Evolutionary conservation across 371 early-diverging fungal species (phyloP), one percentile per base, ranked within the genome.

Genomic region (Saksenaea vasiformis): DNA sequence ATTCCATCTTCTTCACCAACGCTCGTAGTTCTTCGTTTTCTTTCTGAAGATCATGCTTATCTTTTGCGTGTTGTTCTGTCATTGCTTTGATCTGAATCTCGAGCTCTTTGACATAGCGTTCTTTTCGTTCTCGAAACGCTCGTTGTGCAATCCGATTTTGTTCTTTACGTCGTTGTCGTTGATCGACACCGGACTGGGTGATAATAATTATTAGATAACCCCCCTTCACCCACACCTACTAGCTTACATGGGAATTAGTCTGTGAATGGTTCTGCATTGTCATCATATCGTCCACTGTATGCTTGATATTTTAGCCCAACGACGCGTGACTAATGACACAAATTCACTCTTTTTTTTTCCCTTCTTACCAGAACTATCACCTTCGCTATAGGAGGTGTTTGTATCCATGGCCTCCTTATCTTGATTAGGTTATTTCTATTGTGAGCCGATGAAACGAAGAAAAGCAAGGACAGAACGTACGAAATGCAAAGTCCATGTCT

Each of bases 131-230:
- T 31, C 89, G 83, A 65, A 89, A 89, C 2, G 88, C 89, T 7
- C 88, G 74, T 64, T 89, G 90, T 0, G 89, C 88, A 7, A 83
- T 87, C 4, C 90, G 83, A 66, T 89, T 89, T 67, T 89, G 90
- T 31, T 66, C 70, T 47, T 70, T 70, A 24, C 70, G 70, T 15
- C 59, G 56, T 38, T 65, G 56, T 57, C 22, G 38, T 34, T 15
- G 36, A 47, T 47, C 22, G 22, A 22, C 51, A 22, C 19, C 2
- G 2, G 24, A 47, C 51, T 47, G 22, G 9, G 13, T 44, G 44
- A 47, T 22, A 22, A 4, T 19, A 9, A 5, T 47, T 5, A n/a
- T 47, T 47, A 19, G 8, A 39, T 39, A 11, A 47, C n/a, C 22
- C n/a, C 10, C 2, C 22, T 47, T 10, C 8, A 24, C 5, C 8